A percentile compares a stretch with the other conserved stretches of the same genome.
phyloP scores from a whole-genome alignment of 2,329 filamentous ascomycete species.

The Pseudocercospora fijiensis region DNA sequence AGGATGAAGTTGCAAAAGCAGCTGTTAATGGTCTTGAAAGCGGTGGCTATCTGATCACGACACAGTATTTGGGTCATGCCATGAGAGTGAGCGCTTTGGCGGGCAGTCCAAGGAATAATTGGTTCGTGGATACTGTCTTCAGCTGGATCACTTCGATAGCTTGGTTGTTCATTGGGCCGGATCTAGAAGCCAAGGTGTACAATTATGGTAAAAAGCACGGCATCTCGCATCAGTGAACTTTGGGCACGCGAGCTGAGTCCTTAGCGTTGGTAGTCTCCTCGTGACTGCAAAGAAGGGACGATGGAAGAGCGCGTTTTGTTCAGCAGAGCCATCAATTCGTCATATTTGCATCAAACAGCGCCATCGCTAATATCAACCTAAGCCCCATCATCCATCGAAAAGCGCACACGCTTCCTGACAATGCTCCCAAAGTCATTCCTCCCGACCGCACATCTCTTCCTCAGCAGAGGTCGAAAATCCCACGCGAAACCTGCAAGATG shows the following conservation, averaged over 20 bases:
- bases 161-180: constrained; percentile 58
- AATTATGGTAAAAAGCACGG: constrained; percentile 59
- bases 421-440: constrained; percentile 13
- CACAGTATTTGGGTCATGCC: constrained; percentile 67
- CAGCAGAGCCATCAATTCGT: neutral
- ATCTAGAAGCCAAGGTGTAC: constrained; percentile 58
- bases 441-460: constrained; percentile 16
- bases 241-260: neutral
- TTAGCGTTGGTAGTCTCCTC: neutral
- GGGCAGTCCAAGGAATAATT: constrained; percentile 54
- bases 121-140: constrained; percentile 55
- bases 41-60: constrained; percentile 77
- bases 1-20: constrained; percentile 70
- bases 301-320: neutral
- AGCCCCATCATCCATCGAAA: neutral
- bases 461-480: constrained; percentile 16
- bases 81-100: constrained; percentile 64
- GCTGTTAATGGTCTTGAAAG: constrained; percentile 73
- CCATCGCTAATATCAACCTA: constrained; percentile 3
- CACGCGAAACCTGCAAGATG: constrained; percentile 17
- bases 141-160: constrained; percentile 55
- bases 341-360: neutral
- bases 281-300: neutral
- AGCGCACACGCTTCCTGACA: constrained; percentile 1
- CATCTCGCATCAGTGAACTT: constrained; percentile 45